These are phyloP conservation scores for Dioscorea dumetorum DNA, from an alignment of 106 monocot species.

Conservation along the genomic window DNA sequence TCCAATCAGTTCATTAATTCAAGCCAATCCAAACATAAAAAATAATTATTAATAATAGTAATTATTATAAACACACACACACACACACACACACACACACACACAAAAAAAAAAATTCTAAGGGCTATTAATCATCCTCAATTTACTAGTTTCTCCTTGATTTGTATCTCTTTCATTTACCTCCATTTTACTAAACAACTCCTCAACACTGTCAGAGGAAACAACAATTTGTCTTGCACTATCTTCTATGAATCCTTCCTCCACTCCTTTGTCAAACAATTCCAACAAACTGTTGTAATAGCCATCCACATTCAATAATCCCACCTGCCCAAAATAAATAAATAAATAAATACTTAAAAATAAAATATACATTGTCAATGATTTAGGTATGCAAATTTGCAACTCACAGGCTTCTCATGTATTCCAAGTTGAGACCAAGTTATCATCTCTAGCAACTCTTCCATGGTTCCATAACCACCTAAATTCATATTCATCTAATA, in stretches of 20 bases:
- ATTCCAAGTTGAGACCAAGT: slow-evolving; percentile 87
- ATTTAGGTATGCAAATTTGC: neutral
- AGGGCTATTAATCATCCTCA: slow-evolving; percentile 3
- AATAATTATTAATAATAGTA: neutral
- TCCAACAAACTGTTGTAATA: slow-evolving; percentile 73
- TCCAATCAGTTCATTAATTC: neutral
- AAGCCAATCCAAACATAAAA: neutral
- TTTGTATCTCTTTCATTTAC: slow-evolving; percentile 18
- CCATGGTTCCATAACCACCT: slow-evolving; percentile 90
- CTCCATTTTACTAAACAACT: slow-evolving; percentile 67
- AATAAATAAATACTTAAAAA: no score
- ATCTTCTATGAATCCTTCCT: slow-evolving; percentile 80
- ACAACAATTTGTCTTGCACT: slow-evolving; percentile 61
- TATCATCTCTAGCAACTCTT: slow-evolving; percentile 87
- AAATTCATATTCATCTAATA: no score
- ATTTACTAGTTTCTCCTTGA: slow-evolving; percentile 1
- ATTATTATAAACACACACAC: neutral
- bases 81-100: neutral
- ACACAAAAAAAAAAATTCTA: neutral
- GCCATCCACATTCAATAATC: slow-evolving; percentile 81
- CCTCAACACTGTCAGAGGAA: slow-evolving; percentile 52
- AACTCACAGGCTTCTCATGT: slow-evolving; percentile 73
- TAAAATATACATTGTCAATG: neutral
- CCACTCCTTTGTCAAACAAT: slow-evolving; percentile 76
- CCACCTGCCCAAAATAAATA: slow-evolving; percentile 40